A percentile compares a stretch with the other conserved stretches of the same genome.
phyloP scores from a whole-genome alignment of 169 alveolate genomes.

The Plasmodium coatneyi region DNA sequence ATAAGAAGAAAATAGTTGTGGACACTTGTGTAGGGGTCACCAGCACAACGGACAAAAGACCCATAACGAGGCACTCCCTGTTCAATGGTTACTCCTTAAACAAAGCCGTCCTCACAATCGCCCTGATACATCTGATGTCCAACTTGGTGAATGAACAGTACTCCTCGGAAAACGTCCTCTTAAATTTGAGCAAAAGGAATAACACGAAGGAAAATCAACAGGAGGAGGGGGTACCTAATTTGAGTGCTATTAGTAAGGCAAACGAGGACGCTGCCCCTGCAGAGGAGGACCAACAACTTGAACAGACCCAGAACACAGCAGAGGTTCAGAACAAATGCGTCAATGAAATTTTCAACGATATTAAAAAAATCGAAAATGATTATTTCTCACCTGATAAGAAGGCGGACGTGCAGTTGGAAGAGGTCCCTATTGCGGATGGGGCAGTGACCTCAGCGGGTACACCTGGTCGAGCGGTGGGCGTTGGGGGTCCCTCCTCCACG shows the following conservation, averaged over 20 bases:
- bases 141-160: slow-evolving; percentile 65
- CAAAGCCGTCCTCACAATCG: slow-evolving; percentile 76
- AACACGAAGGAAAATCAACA: slow-evolving; percentile 31
- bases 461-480: not conserved
- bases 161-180: slow-evolving; percentile 65
- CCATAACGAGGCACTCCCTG: slow-evolving; percentile 78
- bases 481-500: not conserved
- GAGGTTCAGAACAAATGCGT: not conserved
- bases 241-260: slow-evolving; percentile 5
- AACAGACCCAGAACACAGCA: not conserved
- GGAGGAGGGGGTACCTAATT: slow-evolving; percentile 42
- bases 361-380: slow-evolving; percentile 28
- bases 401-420: slow-evolving; percentile 1
- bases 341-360: not conserved
- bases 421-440: not conserved
- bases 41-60: slow-evolving; percentile 80
- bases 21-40: slow-evolving; percentile 81
- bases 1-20: slow-evolving; percentile 76
- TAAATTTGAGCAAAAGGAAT: slow-evolving; percentile 76
- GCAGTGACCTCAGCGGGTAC: not conserved
- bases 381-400: not conserved
- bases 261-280: slow-evolving; percentile 40
- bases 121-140: slow-evolving; percentile 76
- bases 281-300: slow-evolving; percentile 9
- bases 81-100: slow-evolving; percentile 80